phyloP scores from a whole-genome alignment of 2,329 filamentous ascomycete genomes.

The Penicillium polonicum region DNA sequence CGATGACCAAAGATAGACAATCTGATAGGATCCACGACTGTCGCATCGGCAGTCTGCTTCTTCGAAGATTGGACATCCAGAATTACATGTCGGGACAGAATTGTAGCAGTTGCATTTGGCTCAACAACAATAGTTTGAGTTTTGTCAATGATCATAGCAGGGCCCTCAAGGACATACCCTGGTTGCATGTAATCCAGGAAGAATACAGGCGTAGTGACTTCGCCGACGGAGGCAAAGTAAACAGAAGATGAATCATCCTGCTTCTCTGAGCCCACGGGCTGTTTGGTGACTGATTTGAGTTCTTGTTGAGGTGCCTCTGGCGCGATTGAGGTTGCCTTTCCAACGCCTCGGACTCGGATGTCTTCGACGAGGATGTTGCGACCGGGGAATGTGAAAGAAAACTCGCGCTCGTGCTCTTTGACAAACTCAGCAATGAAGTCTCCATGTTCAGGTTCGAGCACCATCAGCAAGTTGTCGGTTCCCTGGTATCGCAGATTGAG shows the following conservation, averaged over 20 bases:
- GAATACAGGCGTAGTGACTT: conserved; percentile 3
- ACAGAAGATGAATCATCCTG: conserved; percentile 8
- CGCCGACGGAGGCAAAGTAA: conserved; percentile 3
- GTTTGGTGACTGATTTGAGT: conserved; percentile 4
- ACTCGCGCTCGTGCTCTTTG: conserved; percentile 63
- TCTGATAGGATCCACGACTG: conserved; percentile 49
- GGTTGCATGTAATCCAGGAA: background rate
- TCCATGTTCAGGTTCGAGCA: conserved; percentile 56
- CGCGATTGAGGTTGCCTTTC: conserved; percentile 13
- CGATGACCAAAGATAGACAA: conserved; percentile 57
- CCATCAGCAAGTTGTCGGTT: conserved; percentile 52
- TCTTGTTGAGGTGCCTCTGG: conserved; percentile 13
- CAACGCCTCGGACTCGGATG: conserved; percentile 67
- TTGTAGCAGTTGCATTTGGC: conserved; percentile 56
- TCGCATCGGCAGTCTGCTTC: conserved; percentile 7
- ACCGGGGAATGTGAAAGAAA: conserved; percentile 77
- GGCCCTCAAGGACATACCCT: conserved; percentile 51
- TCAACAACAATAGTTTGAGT: conserved; percentile 86
- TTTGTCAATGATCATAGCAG: conserved; percentile 74
- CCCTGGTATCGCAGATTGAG: conserved; percentile 53
- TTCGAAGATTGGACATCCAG: conserved; percentile 17
- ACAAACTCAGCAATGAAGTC: conserved; percentile 43
- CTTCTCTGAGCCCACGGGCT: background rate
- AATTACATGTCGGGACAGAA: background rate
- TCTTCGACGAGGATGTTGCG: conserved; percentile 86